Base-by-base conservation (phyloP, 768 basidiomycete genomes). In the Rhodocollybia butyracea region DNA sequence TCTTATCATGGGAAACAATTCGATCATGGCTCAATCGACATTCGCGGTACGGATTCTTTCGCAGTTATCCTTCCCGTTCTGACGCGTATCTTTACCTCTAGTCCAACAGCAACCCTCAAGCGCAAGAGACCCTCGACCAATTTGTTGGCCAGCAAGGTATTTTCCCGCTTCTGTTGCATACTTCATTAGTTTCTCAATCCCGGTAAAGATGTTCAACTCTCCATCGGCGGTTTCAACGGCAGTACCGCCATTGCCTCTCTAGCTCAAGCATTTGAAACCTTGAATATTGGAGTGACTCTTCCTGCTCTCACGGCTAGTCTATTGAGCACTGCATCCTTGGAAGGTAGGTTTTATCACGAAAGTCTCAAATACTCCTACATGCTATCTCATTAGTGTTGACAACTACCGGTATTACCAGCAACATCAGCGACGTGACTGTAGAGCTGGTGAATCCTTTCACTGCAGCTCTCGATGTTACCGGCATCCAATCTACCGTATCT, bases 391-490 rank as follows among this genome's bases (percentile, higher is more conserved):
- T 26, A 83, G 85, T 89, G 41, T 73, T 90, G 21, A 62, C 82
- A 3, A 85, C 84, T 10, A 89, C 87, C 22, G 86, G 86, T 17
- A 71, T 69, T 27, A 66, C 68, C 54, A 81, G 84, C 60, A 85
- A 89, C 65, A 76, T 89, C 57, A 79, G 80, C 36, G 83, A 86
- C 60, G 84, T 86, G 51, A 77, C 76, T 7, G 85, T 89, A 31
- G 66, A 74, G 27, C 73, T 91, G 29, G 73, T 65, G 43, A 89
- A 91, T 64, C 88, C 87, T 3, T 90, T 91, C 70, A 83, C 80
- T 5, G 72, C 84, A 2, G 70, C 73, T 22, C 74, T 90, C 34
- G 66, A 71, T 27, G 81, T 90, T 57, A 86, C 81, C 3, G 69
- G 73, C 43, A 80, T 89, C 51, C 68, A 73, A 26, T 85, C 86